phyloP scores from a whole-genome alignment of 208 protist genomes.

The Trypanosoma brucei region DNA sequence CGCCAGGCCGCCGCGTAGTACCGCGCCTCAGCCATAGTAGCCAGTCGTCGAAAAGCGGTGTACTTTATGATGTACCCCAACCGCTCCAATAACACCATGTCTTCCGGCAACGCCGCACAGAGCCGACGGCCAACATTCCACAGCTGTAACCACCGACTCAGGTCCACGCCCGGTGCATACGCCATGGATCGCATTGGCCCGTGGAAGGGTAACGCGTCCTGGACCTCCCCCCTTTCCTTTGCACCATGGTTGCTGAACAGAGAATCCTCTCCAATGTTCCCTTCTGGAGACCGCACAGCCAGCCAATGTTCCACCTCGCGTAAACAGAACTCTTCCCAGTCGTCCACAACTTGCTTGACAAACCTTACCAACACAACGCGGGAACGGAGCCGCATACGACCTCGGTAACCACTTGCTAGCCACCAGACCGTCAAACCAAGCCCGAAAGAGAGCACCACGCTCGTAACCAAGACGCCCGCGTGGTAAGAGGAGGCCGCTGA shows the following conservation, averaged over 20 bases:
- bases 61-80: conserved; percentile 27
- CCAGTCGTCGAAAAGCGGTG: conserved; percentile 20
- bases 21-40: conserved; percentile 19
- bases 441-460: conserved; percentile 22
- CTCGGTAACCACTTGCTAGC: conserved; percentile 4
- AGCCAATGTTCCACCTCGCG: conserved; percentile 24
- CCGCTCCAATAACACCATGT: conserved; percentile 15
- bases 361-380: conserved; percentile 28
- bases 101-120: conserved; percentile 9
- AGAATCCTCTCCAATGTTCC: background rate
- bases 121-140: conserved; percentile 18
- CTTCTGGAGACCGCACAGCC: background rate
- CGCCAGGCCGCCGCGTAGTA: conserved; percentile 21
- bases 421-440: conserved; percentile 12
- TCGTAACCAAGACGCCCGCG: conserved; percentile 6
- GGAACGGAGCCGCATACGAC: conserved; percentile 30
- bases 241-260: conserved; percentile 1
- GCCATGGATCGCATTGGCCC: conserved; percentile 20
- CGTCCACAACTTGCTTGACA: conserved; percentile 25
- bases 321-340: conserved; percentile 39
- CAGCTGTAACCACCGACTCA: conserved; percentile 11
- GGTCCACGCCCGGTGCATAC: conserved; percentile 18
- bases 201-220: conserved; percentile 12
- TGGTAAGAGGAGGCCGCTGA: background rate
- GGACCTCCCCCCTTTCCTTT: background rate